phyloP scores from a whole-genome alignment of 805 yeast species.

The Yarrowia hollandica region DNA sequence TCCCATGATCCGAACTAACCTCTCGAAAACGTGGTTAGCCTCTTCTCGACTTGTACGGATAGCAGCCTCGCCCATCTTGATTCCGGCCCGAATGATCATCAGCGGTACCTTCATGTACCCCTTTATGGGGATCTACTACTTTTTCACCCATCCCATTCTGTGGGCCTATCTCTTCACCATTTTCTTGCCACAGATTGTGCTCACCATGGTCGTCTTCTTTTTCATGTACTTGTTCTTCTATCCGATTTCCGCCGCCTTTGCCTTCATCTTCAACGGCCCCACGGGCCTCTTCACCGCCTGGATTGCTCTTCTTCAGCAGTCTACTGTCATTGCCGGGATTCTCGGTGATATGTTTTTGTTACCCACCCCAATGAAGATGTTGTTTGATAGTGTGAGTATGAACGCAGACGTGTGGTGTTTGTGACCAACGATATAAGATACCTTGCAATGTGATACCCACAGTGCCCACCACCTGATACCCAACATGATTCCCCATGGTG shows the following conservation, averaged over 20 bases:
- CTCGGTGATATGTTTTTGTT: slow-evolving; percentile 47
- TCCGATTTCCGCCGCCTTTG: slow-evolving; percentile 49
- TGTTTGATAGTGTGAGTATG: slow-evolving; percentile 49
- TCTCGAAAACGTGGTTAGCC: slow-evolving; percentile 16
- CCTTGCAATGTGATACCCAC: too few species aligned
- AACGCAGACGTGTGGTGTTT: too few species aligned
- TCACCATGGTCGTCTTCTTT: slow-evolving; percentile 44
- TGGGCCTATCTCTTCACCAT: slow-evolving; percentile 52
- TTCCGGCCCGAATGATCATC: slow-evolving; percentile 35
- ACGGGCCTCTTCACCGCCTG: slow-evolving; percentile 51
- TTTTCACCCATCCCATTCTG: slow-evolving; percentile 44
- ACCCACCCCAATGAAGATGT: slow-evolving; percentile 49
- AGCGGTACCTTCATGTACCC: slow-evolving; percentile 42
- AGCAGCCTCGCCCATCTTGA: slow-evolving; percentile 34
- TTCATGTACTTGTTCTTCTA: slow-evolving; percentile 45
- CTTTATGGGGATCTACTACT: slow-evolving; percentile 47
- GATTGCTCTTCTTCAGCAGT: slow-evolving; percentile 48
- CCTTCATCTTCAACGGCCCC: slow-evolving; percentile 52
- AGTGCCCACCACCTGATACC: too few species aligned
- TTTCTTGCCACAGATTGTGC: slow-evolving; percentile 48
- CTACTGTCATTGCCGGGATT: slow-evolving; percentile 47
- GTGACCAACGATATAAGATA: too few species aligned
- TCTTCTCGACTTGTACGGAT: slow-evolving; percentile 11
- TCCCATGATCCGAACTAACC: slow-evolving; percentile 7
- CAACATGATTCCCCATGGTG: neutral